Conservation (phyloP, 495 filamentous ascomycete species). For the Tuber aestivum region DNA sequence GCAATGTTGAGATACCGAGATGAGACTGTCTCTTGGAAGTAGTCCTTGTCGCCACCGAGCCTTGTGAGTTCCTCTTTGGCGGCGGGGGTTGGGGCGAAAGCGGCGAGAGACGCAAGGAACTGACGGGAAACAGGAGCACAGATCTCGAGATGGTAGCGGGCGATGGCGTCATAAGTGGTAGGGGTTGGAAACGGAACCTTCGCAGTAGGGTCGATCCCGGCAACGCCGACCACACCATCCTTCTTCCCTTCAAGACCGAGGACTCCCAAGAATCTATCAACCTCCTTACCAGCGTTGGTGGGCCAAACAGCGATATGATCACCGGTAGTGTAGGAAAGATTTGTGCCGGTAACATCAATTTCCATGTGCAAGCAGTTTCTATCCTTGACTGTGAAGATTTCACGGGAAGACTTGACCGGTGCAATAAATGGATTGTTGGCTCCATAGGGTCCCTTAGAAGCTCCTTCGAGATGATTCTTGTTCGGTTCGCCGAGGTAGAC, state of each 20-base stretch:
- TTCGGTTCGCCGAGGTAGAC: conserved; percentile 97
- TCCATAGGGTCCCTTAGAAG: conserved; percentile 83
- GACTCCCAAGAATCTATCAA: conserved; percentile 79
- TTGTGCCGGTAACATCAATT: conserved; percentile 80
- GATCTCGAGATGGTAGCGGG: conserved; percentile 96
- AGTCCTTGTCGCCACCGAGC: conserved; percentile 88
- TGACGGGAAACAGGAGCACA: conserved; percentile 93
- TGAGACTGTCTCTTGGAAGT: conserved; percentile 84
- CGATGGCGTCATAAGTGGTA: conserved; percentile 89
- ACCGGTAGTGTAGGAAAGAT: conserved; percentile 86
- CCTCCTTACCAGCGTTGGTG: conserved; percentile 87
- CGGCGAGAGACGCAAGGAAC: conserved; percentile 77
- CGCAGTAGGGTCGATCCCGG: conserved; percentile 87
- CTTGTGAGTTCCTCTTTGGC: conserved; percentile 80
- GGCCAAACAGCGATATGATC: conserved; percentile 98
- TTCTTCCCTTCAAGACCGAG: conserved; percentile 70
- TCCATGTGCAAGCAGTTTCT: conserved; percentile 97
- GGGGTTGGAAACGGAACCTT: conserved; percentile 97
- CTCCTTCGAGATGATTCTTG: conserved; percentile 85
- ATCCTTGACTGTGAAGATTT: conserved; percentile 86
- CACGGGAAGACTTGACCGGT: conserved; percentile 80
- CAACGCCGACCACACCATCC: conserved; percentile 78
- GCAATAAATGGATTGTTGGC: conserved; percentile 96
- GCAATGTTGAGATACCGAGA: conserved; percentile 83
- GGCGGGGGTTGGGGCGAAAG: conserved; percentile 81